Base-by-base conservation (phyloP, 2,329 filamentous ascomycete genomes). In the Trematosphaeria pertusa region DNA sequence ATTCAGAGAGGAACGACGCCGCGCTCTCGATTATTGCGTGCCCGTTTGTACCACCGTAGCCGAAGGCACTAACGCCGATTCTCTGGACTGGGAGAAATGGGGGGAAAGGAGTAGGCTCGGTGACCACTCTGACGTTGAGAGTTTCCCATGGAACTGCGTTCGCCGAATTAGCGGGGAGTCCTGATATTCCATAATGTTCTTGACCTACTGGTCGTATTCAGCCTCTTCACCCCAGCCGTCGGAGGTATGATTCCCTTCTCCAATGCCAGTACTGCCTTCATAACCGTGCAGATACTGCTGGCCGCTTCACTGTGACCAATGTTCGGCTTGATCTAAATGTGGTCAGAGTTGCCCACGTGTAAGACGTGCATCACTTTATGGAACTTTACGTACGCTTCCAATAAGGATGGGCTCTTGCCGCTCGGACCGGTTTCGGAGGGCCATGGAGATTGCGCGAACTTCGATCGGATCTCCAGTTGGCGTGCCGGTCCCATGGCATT, bases 401-500 rank as follows among this genome's bases (percentile, higher is more conserved):
- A n/a, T n/a, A n/a, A n/a, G n/a, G n/a, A n/a, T n/a, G n/a, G n/a
- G n/a, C n/a, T n/a, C n/a, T n/a, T n/a, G n/a, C n/a, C n/a, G n/a
- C n/a, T n/a, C n/a, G n/a, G n/a, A n/a, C n/a, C n/a, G n/a, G n/a
- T n/a, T n/a, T n/a, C n/a, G n/a, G n/a, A n/a, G n/a, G n/a, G n/a
- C n/a, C n/a, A n/a, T n/a, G n/a, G n/a, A n/a, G n/a, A n/a, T n/a
- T 3, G 41, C 47, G 10, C 30, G 30, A n/a, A 50, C 28, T 38
- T 59, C 57, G n/a, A 56, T 48, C 6, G 49, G 48, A 33, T 60
- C 54, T 2, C 46, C 42, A 12, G 76, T 79, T 30, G 77, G 73
- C 1, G 82, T 84, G 6, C 81, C 81, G 0, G 81, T 84, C 9
- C 82, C 82, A 52, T 85, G 39, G 12, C 37, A 38, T 20, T 52